Evolutionary conservation across 495 filamentous ascomycete genomes (phyloP).

Genomic region (Podospora pseudocomata): DNA sequence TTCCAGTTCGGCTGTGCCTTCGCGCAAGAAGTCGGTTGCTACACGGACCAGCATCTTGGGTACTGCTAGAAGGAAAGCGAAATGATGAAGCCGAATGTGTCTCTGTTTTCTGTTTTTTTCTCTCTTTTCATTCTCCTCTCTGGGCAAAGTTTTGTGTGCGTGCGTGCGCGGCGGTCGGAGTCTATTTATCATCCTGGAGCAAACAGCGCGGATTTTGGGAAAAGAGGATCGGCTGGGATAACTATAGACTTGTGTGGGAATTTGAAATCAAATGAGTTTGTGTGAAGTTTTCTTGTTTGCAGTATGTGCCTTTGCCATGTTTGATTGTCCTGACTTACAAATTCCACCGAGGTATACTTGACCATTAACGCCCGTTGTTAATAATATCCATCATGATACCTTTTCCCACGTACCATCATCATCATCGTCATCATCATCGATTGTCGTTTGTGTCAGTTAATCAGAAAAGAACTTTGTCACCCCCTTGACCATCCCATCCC

Average conservation of each 20-base stretch:
- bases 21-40: slow-evolving; percentile 9
- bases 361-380: too few species aligned
- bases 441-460: background rate
- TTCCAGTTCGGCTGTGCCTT: slow-evolving; percentile 3
- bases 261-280: background rate
- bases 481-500: slow-evolving; percentile 49
- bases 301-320: background rate
- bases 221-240: slow-evolving; percentile 11
- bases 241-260: slow-evolving; percentile 8
- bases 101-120: background rate
- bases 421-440: background rate
- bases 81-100: background rate
- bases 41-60: background rate
- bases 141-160: background rate
- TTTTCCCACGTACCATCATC: background rate
- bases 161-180: background rate
- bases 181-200: background rate
- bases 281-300: background rate
- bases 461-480: slow-evolving; percentile 63
- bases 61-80: background rate
- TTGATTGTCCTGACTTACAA: background rate
- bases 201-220: background rate
- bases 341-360: background rate
- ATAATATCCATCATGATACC: too few species aligned
- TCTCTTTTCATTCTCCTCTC: background rate